Base-by-base conservation (phyloP, 768 basidiomycete genomes). In the Auricularia cornea region DNA sequence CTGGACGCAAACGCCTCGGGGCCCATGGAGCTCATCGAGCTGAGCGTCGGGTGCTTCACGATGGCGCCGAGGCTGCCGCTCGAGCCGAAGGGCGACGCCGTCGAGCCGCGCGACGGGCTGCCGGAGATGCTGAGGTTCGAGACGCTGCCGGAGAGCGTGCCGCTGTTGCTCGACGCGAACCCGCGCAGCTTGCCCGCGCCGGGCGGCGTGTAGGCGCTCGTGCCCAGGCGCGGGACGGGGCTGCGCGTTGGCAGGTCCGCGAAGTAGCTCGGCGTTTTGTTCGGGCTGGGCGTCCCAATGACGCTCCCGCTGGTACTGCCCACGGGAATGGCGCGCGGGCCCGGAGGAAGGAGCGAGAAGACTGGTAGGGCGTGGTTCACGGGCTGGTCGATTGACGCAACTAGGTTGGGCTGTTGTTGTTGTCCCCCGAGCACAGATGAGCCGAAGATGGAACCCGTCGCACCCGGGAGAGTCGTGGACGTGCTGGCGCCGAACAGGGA, bases 361-460 rank as follows among this genome's bases (percentile, higher is more conserved):
- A 63, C 56, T 86, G 87, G 60, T 90, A 72, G 65, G n/a, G 88
- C 87, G 59, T 83, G 79, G 33, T 82, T 83, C 66, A 93, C 87
- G 8, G 91, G 91, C 72, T 95, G 90, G 30, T 90, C 87, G 70
- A 98, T 92, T 23, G 94, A 94, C 1, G 93, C 90, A 14, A 60
- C 33, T 8, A 60, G 59, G 35, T 16, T 35, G 18, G 40, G 59
- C 51, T 66, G 64, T 30, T 63, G 64, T 56, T 66, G 66, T 48
- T 66, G 59, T 38, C 31, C 59, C 12, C 59, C 59, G 18, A 60
- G 38, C 31, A 28, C n/a, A 20, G 59, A 60, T 11, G 40, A 5
- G 28, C 60, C 38, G 33, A 61, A 61, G 60, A 41, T 61, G 18
- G 59, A 60, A 18, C 59, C 59, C 35, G 63, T 59, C 44, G 59